Conservation (phyloP, 805 yeast genomes). For the Candida vaughaniae region DNA sequence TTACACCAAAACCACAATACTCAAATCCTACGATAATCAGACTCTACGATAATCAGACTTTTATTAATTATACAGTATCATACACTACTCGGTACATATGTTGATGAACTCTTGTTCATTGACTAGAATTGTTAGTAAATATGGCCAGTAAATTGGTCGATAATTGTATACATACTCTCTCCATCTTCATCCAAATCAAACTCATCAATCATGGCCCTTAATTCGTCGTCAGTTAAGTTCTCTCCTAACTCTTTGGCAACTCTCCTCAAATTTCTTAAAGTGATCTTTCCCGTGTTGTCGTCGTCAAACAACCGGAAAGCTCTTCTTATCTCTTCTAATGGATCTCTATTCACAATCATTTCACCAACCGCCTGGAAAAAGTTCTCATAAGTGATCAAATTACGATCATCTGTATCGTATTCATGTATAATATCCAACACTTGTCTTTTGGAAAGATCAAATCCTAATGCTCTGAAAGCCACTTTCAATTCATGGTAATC, state of each 20-base stretch:
- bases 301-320: constrained; percentile 90
- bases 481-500: constrained; percentile 94
- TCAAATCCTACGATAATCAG: too few relatives aligned
- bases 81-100: constrained; percentile 66
- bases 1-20: background rate
- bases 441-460: constrained; percentile 74
- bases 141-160: background rate
- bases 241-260: constrained; percentile 94
- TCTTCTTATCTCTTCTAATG: constrained; percentile 84
- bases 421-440: constrained; percentile 75
- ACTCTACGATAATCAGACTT: background rate
- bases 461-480: constrained; percentile 91
- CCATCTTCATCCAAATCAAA: constrained; percentile 97
- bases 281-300: constrained; percentile 82
- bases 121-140: constrained; percentile 42
- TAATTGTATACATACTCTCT: constrained; percentile 52
- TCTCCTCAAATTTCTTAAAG: constrained; percentile 75
- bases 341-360: constrained; percentile 83
- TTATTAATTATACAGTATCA: constrained; percentile 5
- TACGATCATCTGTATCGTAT: constrained; percentile 74
- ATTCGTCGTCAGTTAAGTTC: constrained; percentile 85
- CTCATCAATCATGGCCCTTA: constrained; percentile 96
- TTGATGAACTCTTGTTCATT: constrained; percentile 88
- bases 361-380: constrained; percentile 80
- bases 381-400: constrained; percentile 74